These are phyloP conservation scores for Kondoa subrosea DNA, from an alignment of 768 basidiomycete species.

Conservation along the genomic window DNA sequence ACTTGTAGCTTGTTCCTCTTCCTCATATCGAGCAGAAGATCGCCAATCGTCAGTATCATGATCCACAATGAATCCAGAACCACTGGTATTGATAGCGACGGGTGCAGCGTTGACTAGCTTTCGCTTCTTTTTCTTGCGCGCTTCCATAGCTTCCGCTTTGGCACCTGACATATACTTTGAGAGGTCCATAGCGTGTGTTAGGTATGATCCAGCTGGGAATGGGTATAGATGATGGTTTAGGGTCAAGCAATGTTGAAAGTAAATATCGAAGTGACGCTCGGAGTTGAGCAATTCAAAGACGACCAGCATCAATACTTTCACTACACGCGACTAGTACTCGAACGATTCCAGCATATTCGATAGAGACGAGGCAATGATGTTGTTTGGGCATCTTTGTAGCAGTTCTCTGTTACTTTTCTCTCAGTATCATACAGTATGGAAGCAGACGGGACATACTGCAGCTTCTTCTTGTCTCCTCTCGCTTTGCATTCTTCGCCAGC, in stretches of 20 bases:
- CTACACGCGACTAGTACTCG: too few relatives aligned
- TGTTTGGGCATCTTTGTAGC: slow-evolving; percentile 20
- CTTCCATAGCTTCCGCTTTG: neutral
- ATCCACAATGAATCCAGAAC: neutral
- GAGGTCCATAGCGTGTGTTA: neutral
- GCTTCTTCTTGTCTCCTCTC: slow-evolving; percentile 58
- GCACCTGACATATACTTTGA: neutral
- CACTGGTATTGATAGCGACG: neutral
- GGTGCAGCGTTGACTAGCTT: neutral
- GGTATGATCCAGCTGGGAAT: neutral
- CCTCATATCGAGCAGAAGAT: neutral
- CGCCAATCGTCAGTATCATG: neutral
- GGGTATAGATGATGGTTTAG: neutral
- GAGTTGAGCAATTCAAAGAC: neutral
- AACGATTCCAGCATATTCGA: slow-evolving; percentile 16
- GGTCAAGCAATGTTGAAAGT: too few relatives aligned
- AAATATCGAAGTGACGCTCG: too few relatives aligned
- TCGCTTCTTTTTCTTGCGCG: neutral
- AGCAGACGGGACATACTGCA: slow-evolving; percentile 49
- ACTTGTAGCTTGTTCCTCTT: neutral
- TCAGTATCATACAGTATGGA: slow-evolving; percentile 3
- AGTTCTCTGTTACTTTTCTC: slow-evolving; percentile 18
- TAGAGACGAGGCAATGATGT: slow-evolving; percentile 20
- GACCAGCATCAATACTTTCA: too few relatives aligned
- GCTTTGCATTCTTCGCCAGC: slow-evolving; percentile 49